Evolutionary conservation across 2,329 filamentous ascomycete species (phyloP), one percentile per base, ranked within the genome.

Genomic region (Aspergillus oerlinghausenensis): DNA sequence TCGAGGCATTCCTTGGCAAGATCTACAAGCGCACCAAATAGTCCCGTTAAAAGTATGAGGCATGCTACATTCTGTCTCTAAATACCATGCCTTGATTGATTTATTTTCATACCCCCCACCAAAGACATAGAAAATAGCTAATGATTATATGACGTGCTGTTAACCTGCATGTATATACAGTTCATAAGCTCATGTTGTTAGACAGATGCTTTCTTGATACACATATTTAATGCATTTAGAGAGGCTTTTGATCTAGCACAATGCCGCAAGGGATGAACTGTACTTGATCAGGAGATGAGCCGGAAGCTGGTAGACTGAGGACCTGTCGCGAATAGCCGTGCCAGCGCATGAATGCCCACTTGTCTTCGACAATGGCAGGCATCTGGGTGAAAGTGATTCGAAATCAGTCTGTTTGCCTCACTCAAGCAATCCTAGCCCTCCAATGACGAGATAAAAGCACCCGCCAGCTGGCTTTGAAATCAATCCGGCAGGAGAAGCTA

Each of bases 1-100:
- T 97, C 65, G 88, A 96, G 67, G 83, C 84, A 48, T 99, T 97
- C 82, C 80, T 99, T 63, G 81, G 82, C 75, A 99, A 99, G 84
- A 97, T 99, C 72, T 97, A 97, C 84, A 96, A 96, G 86, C 84
- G 94, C 72, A 94, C 85, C 84, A 97, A 96, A 79, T 97, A 89
- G 73, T 75, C 56, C 11, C 19, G 9, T 10, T 43, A 23, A 43
- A 23, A 43, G 1, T 19, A 19, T 11, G n/a, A 3, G 17, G n/a
- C 40, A 11, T 43, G 8, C 4, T 21, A 17, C 40, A 11, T 43
- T 43, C 21, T 21, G n/a, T 21, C 21, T 43, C 32, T 38, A 6
- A 38, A 38, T 43, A 5, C 21, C 43, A 47, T 47, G 21, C n/a
- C 23, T 47, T 14, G 10, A 26, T 23, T 26, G 8, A 21, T 43